Conservation (phyloP, 2,329 filamentous ascomycete genomes). For the Paraphoma sp. region DNA sequence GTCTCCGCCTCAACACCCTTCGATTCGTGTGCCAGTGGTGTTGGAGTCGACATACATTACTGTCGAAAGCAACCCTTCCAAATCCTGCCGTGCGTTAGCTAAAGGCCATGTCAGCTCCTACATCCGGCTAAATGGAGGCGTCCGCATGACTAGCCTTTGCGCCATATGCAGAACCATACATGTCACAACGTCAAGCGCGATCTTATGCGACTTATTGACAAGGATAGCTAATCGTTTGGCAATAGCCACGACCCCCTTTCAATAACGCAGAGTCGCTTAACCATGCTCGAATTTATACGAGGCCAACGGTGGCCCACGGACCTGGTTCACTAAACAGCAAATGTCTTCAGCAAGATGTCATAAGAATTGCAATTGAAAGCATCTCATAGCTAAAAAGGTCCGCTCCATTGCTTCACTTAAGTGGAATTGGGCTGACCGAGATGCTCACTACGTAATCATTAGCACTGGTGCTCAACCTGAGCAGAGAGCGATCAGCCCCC, state of each 20-base stretch:
- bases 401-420: background rate
- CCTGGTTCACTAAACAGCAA: constrained; percentile 18
- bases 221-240: background rate
- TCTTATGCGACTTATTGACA: background rate
- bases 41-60: too few relatives aligned
- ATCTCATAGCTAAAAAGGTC: background rate
- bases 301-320: constrained; percentile 13
- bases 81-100: background rate
- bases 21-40: too few relatives aligned
- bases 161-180: background rate
- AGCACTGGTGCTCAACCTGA: background rate
- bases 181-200: background rate
- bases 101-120: background rate
- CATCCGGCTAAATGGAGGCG: constrained; percentile 1
- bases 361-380: background rate
- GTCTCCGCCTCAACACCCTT: too few relatives aligned
- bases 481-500: too few relatives aligned
- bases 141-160: background rate
- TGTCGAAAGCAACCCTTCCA: background rate
- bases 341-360: constrained; percentile 15
- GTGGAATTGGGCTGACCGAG: background rate
- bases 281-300: constrained; percentile 14
- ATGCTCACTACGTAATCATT: background rate
- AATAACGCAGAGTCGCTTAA: constrained; percentile 8
- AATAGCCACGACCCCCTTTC: background rate